A percentile compares a stretch with the other conserved stretches of the same genome.
Conservation (phyloP, 371 early-diverging fungal genomes). For the Saksenaea oblongispora region DNA sequence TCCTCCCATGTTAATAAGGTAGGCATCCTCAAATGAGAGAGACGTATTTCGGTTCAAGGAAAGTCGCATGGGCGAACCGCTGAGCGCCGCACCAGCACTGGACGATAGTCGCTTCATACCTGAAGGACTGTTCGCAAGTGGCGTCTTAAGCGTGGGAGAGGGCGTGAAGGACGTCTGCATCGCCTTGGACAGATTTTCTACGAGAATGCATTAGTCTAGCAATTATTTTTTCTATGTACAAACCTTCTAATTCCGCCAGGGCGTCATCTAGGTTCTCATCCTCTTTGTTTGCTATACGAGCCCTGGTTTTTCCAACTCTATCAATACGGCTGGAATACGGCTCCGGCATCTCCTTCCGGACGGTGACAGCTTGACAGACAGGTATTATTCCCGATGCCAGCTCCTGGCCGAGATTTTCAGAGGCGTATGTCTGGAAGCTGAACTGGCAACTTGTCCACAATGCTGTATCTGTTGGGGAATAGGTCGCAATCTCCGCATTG, state of each 20-base stretch:
- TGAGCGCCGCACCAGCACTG: slow-evolving; percentile 26
- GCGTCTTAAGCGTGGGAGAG: slow-evolving; percentile 21
- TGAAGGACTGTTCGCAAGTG: slow-evolving; percentile 32
- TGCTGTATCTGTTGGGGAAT: slow-evolving; percentile 25
- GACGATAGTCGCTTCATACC: slow-evolving; percentile 40
- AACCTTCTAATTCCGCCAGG: slow-evolving; percentile 51
- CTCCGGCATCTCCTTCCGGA: slow-evolving; percentile 52
- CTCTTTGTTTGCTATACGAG: slow-evolving; percentile 27
- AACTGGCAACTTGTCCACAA: slow-evolving; percentile 60
- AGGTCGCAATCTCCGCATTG: slow-evolving; percentile 60
- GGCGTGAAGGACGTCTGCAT: slow-evolving; percentile 52
- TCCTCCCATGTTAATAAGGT: slow-evolving; percentile 57
- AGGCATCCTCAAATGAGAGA: slow-evolving; percentile 65
- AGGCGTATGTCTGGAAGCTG: slow-evolving; percentile 50
- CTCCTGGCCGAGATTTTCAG: slow-evolving; percentile 6
- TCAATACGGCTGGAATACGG: slow-evolving; percentile 49
- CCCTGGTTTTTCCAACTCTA: slow-evolving; percentile 41
- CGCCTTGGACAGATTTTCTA: slow-evolving; percentile 53
- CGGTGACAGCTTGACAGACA: slow-evolving; percentile 35
- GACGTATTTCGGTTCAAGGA: slow-evolving; percentile 30
- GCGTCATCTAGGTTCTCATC: slow-evolving; percentile 53
- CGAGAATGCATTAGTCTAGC: not conserved
- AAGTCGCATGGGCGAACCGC: slow-evolving; percentile 11
- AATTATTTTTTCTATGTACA: not conserved
- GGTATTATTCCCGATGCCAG: slow-evolving; percentile 35